These are phyloP conservation scores for Gaertneriomyces semiglobifer DNA, from an alignment of 192 early-diverging fungal species.

Conservation along the genomic window DNA sequence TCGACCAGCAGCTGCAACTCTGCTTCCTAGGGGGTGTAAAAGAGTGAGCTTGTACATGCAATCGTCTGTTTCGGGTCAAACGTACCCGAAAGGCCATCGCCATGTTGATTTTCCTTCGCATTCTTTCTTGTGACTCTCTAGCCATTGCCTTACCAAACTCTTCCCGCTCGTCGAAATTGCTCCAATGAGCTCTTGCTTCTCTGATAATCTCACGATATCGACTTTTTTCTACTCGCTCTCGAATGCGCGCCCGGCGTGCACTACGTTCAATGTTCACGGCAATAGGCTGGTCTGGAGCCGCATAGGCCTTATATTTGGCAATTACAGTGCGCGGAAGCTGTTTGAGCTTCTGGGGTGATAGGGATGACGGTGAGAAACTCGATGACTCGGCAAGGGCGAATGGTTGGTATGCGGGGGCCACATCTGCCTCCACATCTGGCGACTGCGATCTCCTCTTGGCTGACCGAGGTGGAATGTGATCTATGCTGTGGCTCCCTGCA, in stretches of 20 bases:
- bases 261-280: slow-evolving; percentile 39
- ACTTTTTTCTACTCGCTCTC: slow-evolving; percentile 20
- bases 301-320: slow-evolving; percentile 48
- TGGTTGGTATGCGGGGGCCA: slow-evolving; percentile 33
- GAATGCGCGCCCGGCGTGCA: slow-evolving; percentile 27
- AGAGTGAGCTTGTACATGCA: background rate
- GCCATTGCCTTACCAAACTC: slow-evolving; percentile 25
- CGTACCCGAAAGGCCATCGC: slow-evolving; percentile 35
- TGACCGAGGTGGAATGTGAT: background rate
- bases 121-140: slow-evolving; percentile 34
- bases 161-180: slow-evolving; percentile 25
- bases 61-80: background rate
- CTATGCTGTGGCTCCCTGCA: background rate
- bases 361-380: slow-evolving; percentile 31
- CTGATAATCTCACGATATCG: slow-evolving; percentile 20
- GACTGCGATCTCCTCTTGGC: background rate
- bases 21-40: slow-evolving; percentile 28
- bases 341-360: slow-evolving; percentile 20
- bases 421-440: background rate
- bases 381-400: slow-evolving; percentile 39
- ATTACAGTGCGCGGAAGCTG: slow-evolving; percentile 27
- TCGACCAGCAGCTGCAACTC: slow-evolving; percentile 54
- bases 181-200: slow-evolving; percentile 32
- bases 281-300: slow-evolving; percentile 29
- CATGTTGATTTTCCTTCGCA: slow-evolving; percentile 32